Conservation (phyloP, 352 stramenopile genomes). For the Phytophthora hibernalis region DNA sequence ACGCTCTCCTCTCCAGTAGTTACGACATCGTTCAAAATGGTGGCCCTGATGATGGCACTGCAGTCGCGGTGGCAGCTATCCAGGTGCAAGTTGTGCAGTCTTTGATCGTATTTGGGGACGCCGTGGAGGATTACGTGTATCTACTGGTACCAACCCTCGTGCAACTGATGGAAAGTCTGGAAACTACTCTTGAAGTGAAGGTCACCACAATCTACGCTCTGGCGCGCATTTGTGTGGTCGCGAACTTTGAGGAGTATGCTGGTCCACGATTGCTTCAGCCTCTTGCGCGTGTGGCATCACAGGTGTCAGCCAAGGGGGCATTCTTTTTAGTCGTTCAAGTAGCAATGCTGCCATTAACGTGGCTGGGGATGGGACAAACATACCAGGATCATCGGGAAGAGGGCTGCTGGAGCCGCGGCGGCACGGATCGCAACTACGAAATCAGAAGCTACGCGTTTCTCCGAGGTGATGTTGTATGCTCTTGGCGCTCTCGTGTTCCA, state of each 20-base stretch:
- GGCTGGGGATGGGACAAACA: constrained; percentile 8
- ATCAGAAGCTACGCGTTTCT: constrained; percentile 71
- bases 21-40: constrained; percentile 45
- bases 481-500: constrained; percentile 77
- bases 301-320: constrained; percentile 77
- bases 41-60: constrained; percentile 21
- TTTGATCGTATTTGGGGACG: constrained; percentile 91
- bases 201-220: constrained; percentile 78
- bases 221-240: constrained; percentile 66
- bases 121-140: constrained; percentile 95
- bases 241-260: constrained; percentile 84
- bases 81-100: constrained; percentile 89
- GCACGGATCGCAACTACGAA: constrained; percentile 65
- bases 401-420: constrained; percentile 26
- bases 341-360: constrained; percentile 22
- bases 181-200: constrained; percentile 84
- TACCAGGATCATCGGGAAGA: constrained; percentile 13
- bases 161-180: constrained; percentile 92
- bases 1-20: constrained; percentile 23
- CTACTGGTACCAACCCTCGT: constrained; percentile 94
- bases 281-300: constrained; percentile 71
- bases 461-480: constrained; percentile 80
- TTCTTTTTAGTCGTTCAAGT: constrained; percentile 67
- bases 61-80: constrained; percentile 43
- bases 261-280: constrained; percentile 74